Base-by-base conservation (phyloP, 345 rosid species). In the Linum lewisii region DNA sequence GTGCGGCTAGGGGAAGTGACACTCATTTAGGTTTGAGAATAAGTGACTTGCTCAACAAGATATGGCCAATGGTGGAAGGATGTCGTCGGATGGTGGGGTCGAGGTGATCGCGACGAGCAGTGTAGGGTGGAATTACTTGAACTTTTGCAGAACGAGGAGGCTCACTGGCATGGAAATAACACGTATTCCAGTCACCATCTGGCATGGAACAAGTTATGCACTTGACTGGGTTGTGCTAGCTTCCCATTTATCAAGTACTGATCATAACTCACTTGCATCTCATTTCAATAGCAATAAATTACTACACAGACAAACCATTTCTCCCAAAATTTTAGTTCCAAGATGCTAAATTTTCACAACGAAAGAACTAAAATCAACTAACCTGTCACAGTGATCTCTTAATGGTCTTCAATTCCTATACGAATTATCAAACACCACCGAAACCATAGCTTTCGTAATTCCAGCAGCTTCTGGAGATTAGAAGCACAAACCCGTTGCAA, bases 401-500 rank as follows among this genome's bases (percentile, higher is more conserved):
- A 23, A 58, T 85, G 95, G 2, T 84, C 95, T 89, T 21, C 87
- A 59, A 53, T 69, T 64, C 75, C 90, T 62, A 51, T 93, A 81
- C 20, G 96, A 84, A 37, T 93, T 93, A 62, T 89, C 95, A 8
- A 93, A 93, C 34, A 89, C 81, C 22, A 93, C 73, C 1, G 96
- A 89, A 1, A 93, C 99, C 0, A 97, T 93, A 6, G 97, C 96
- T 54, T 87, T 93, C 9, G 99, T 89, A 26, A 93, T 87, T 51
- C 99, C 99, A 47, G 99, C 49, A 89, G 88, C 84, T 93, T 93
- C 72, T 93, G 99, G 16, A 93, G 87, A 72, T 89, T 93, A 6
- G 97, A 76, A 44, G 99, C 99, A 19, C 97, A 88, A 64, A 93
- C 99, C 69, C 89, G 99, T 78, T 89, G 97, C 77, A 93, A 77